These are phyloP conservation scores for Paecilomyces formosus DNA, from an alignment of 2,329 filamentous ascomycete genomes.

Conservation along the genomic window DNA sequence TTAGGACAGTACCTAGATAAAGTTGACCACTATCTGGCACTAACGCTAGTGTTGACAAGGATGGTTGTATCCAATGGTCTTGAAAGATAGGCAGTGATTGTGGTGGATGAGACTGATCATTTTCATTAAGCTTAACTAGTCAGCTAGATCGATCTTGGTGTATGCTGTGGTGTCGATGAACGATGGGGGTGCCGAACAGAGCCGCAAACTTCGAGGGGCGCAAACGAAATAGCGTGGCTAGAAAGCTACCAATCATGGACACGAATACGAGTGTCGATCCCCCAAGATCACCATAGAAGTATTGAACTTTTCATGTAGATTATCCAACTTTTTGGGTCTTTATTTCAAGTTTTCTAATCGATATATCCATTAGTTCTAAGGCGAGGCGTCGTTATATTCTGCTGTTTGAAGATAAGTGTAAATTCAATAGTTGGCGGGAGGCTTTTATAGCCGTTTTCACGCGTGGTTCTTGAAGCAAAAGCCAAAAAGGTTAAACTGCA, in stretches of 20 bases:
- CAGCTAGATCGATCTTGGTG: neutral
- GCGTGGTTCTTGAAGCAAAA: neutral
- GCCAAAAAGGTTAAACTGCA: neutral
- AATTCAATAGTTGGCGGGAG: neutral
- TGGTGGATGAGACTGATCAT: neutral
- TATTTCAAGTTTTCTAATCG: neutral
- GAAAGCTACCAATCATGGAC: neutral
- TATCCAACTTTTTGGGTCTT: neutral
- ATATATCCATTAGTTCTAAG: neutral
- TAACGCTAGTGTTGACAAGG: neutral
- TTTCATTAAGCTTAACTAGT: neutral
- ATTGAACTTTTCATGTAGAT: neutral
- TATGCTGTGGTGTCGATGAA: neutral
- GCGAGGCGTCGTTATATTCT: neutral
- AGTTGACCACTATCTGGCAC: neutral
- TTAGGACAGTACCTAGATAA: neutral
- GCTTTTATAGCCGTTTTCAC: neutral
- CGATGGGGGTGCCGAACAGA: neutral
- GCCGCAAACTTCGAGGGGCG: neutral
- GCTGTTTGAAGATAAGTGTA: neutral
- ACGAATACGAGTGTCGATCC: neutral
- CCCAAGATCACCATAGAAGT: neutral
- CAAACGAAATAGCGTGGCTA: neutral
- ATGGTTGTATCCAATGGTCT: neutral
- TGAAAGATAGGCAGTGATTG: neutral